Conservation (phyloP, 2,329 filamentous ascomycete species). For the Colletotrichum euphorbiae region DNA sequence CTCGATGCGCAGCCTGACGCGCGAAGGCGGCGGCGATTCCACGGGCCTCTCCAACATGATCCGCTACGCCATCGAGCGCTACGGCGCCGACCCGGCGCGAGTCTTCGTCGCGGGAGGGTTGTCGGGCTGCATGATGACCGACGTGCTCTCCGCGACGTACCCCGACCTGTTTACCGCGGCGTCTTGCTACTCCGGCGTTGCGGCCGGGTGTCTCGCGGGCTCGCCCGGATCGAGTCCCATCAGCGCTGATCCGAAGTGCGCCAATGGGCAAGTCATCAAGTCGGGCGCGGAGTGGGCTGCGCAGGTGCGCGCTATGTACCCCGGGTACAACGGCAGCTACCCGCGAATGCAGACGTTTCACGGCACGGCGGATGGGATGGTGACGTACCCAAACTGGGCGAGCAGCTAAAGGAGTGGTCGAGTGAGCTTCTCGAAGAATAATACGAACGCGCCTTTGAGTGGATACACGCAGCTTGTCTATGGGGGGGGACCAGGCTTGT, state of each 20-base stretch:
- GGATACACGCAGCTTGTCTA: conserved; percentile 49
- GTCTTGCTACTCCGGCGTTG: conserved; percentile 48
- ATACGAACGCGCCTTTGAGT: conserved; percentile 44
- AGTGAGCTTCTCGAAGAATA: conserved; percentile 43
- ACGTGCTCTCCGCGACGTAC: conserved; percentile 50
- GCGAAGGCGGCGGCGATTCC: conserved; percentile 61
- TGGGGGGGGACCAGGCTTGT: conserved; percentile 49
- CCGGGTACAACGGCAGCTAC: conserved; percentile 47
- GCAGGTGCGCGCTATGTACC: conserved; percentile 50
- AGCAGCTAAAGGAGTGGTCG: conserved; percentile 43
- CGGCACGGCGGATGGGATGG: conserved; percentile 49
- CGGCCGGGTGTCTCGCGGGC: conserved; percentile 48
- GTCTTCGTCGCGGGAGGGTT: conserved; percentile 59
- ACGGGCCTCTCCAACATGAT: conserved; percentile 64
- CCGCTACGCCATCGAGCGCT: conserved; percentile 57
- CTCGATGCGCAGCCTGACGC: conserved; percentile 55
- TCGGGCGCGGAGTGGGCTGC: conserved; percentile 58
- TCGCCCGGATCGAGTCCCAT: conserved; percentile 40
- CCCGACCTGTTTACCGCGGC: conserved; percentile 51
- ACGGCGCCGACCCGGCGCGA: conserved; percentile 56
- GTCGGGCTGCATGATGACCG: conserved; percentile 52
- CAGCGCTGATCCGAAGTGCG: conserved; percentile 51
- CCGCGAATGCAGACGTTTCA: conserved; percentile 49
- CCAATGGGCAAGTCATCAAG: conserved; percentile 52
- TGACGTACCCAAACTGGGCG: conserved; percentile 47